These are phyloP conservation scores for Pseudocercospora fuligena DNA, from an alignment of 2,329 filamentous ascomycete genomes.

Conservation along the genomic window DNA sequence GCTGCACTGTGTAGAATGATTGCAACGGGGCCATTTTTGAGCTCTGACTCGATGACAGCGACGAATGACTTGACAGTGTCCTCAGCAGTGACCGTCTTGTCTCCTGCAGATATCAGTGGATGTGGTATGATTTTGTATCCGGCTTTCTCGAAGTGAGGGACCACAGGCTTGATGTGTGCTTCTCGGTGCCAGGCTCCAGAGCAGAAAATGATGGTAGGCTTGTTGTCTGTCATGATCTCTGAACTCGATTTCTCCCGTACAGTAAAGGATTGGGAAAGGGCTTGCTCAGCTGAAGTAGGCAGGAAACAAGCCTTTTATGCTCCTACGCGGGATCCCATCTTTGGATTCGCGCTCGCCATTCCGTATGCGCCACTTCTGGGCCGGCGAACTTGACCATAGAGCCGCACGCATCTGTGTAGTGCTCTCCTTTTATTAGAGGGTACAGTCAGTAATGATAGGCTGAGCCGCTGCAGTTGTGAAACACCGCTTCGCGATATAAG, in stretches of 20 bases:
- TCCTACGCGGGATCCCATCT: not conserved
- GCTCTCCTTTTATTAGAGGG: no score
- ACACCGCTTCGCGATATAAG: no score
- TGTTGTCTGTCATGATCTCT: not conserved
- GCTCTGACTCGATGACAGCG: not conserved
- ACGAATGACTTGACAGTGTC: not conserved
- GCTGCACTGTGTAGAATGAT: not conserved
- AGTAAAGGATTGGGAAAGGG: not conserved
- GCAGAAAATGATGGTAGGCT: not conserved
- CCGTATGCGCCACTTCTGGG: not conserved
- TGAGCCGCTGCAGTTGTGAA: no score
- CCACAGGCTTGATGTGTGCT: not conserved
- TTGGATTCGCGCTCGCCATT: not conserved
- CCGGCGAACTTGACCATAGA: not conserved
- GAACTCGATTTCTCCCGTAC: not conserved
- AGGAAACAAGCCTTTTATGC: not conserved
- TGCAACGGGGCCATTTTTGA: not conserved
- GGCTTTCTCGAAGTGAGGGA: not conserved
- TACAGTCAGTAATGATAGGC: not conserved
- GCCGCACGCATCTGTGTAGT: no score
- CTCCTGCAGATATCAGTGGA: not conserved
- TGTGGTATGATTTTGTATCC: not conserved
- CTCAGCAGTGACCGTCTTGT: not conserved
- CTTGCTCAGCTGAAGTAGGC: not conserved
- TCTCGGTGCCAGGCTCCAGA: not conserved